Percentiles rank a stretch among this genome's conserved stretches.
phyloP scores from a whole-genome alignment of 2,329 filamentous ascomycete genomes.

The Fusarium tricinctum region DNA sequence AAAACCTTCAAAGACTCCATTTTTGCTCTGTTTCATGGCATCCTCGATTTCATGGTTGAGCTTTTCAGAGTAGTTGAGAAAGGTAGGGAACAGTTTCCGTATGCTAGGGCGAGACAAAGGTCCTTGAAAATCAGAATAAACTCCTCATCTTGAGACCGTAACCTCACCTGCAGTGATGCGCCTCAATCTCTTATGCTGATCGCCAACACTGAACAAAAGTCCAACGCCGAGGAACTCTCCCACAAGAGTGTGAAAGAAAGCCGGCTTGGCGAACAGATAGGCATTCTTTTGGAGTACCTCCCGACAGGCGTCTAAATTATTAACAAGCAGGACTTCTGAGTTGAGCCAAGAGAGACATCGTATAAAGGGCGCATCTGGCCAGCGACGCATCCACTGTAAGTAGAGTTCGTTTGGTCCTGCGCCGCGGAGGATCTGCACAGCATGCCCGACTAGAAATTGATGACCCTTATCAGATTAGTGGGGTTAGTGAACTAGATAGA shows the following conservation, averaged over 20 bases:
- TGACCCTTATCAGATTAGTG: neutral
- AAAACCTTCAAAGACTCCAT: conserved; percentile 8
- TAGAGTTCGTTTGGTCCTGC: conserved; percentile 27
- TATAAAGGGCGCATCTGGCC: conserved; percentile 29
- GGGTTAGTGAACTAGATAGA: no score
- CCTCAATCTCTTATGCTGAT: conserved; percentile 31
- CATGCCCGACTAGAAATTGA: conserved; percentile 17
- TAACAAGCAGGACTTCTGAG: conserved; percentile 24
- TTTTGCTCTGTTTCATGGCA: neutral
- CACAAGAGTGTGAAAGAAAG: conserved; percentile 30
- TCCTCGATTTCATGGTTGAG: neutral
- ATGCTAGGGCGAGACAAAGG: conserved; percentile 23
- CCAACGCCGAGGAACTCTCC: conserved; percentile 32
- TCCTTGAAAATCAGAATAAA: neutral
- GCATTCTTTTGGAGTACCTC: conserved; percentile 32
- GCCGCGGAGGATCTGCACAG: conserved; percentile 1
- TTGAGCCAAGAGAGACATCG: conserved; percentile 30
- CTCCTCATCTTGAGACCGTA: fast-evolving
- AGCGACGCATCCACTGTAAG: conserved; percentile 29
- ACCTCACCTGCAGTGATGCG: conserved; percentile 12
- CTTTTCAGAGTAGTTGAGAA: conserved; percentile 3
- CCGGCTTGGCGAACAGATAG: conserved; percentile 24
- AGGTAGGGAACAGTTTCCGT: conserved; percentile 3
- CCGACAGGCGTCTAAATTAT: conserved; percentile 25
- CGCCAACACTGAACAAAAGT: conserved; percentile 25